Evolutionary conservation across 1,284 basidiomycete species (phyloP).

Genomic region (Ustilago shanxiensis): DNA sequence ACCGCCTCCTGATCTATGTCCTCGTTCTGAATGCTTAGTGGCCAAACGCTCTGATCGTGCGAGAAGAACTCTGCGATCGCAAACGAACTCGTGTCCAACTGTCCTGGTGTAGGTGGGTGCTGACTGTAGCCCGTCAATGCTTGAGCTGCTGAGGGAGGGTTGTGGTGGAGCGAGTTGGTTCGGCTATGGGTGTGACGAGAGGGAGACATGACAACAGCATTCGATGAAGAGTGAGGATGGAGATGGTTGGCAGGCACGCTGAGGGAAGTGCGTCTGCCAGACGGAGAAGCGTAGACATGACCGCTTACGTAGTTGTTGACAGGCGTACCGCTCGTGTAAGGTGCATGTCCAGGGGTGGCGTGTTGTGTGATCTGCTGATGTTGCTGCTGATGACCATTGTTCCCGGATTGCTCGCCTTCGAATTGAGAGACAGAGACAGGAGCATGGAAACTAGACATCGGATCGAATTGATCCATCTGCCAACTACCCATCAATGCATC

Average conservation of each 20-base stretch:
- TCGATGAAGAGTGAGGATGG: slow-evolving; percentile 5
- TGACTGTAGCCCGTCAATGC: slow-evolving; percentile 8
- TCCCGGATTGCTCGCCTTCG: neutral
- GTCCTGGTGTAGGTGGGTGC: slow-evolving; percentile 28
- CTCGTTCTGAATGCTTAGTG: slow-evolving; percentile 47
- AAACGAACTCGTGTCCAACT: slow-evolving; percentile 39
- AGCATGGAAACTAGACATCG: slow-evolving; percentile 19
- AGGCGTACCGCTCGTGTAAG: slow-evolving; percentile 12
- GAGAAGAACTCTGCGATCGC: slow-evolving; percentile 54
- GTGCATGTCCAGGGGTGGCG: slow-evolving; percentile 4
- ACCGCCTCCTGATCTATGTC: slow-evolving; percentile 48
- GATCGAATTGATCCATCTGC: slow-evolving; percentile 41
- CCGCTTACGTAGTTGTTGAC: slow-evolving; percentile 1
- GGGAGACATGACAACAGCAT: slow-evolving; percentile 5
- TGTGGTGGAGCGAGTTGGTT: slow-evolving; percentile 6
- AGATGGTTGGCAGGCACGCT: slow-evolving; percentile 1
- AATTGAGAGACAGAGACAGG: slow-evolving; percentile 10
- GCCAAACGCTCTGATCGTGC: slow-evolving; percentile 52
- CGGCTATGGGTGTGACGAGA: slow-evolving; percentile 13
- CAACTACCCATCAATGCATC: slow-evolving; percentile 50
- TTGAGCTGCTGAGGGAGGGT: neutral
- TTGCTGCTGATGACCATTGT: slow-evolving; percentile 10
- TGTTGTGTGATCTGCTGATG: neutral
- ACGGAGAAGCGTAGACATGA: slow-evolving; percentile 1
- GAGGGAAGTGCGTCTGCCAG: slow-evolving; percentile 2